Evolutionary conservation across 2,329 filamentous ascomycete genomes (phyloP), one percentile per base, ranked within the genome.

Genomic region (Paecilomyces variotii): DNA sequence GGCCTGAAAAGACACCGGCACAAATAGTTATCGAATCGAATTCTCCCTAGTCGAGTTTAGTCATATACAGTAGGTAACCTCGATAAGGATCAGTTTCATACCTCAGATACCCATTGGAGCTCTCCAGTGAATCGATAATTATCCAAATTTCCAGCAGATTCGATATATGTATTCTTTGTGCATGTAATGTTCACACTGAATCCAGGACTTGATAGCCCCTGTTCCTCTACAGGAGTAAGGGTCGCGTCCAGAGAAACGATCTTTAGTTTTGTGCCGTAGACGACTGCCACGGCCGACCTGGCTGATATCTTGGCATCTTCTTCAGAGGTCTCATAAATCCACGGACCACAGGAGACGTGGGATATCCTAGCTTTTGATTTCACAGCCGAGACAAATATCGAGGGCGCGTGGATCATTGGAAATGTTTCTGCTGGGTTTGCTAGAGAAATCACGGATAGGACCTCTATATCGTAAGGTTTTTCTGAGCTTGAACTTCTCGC

Each of bases 321-420:
- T 55, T 14, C 24, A 1, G 60, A 26, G n/a, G 4, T n/a, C 24
- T 60, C 35, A 24, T 35, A 56, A n/a, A 67, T 53, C 74, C 74
- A 76, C 6, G 68, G 69, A 0, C 72, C 72, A 59, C 68, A 72
- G 1, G 68, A 64, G 27, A 76, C 60, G 19, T 65, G 63, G 4
- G 65, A 63, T 27, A 69, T 60, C n/a, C 66, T 65, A 2, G 61
- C 53, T 49, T 66, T 67, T 0, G 62, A 63, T 28, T 63, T 65
- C 11, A 75, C 34, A 1, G 67, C 62, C 14, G 60, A 63, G 4
- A 68, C 63, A 27, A 75, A 66, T 3, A 76, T 56, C 2, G 74
- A 74, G 2, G 59, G 64, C 0, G 65, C 50, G 25, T 68, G 63
- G 7, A 66, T 19, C 49, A 60, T 54, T 3, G 60, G 59, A 54